A percentile compares a stretch with the other conserved stretches of the same genome.
These are phyloP conservation scores for Fusarium dlaminii DNA, from an alignment of 2,329 filamentous ascomycete genomes.

Conservation along the genomic window DNA sequence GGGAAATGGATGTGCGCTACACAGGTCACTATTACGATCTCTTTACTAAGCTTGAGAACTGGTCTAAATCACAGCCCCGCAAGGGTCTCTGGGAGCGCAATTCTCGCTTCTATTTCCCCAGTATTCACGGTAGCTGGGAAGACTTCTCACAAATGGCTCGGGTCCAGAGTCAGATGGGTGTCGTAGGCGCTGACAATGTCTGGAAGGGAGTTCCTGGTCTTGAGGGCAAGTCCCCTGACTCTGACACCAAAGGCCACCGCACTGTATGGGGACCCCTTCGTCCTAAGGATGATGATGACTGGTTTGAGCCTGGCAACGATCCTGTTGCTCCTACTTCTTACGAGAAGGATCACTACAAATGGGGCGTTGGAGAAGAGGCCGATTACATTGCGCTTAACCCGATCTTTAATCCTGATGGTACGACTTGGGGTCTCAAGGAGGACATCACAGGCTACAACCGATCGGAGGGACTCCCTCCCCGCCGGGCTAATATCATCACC, in stretches of 20 bases:
- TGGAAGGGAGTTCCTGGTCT: constrained; percentile 65
- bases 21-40: constrained; percentile 86
- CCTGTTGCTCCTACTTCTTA: constrained; percentile 74
- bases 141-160: constrained; percentile 79
- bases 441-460: constrained; percentile 87
- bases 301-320: constrained; percentile 78
- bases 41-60: constrained; percentile 73
- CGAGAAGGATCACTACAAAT: constrained; percentile 82
- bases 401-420: constrained; percentile 88
- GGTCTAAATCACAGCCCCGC: constrained; percentile 77
- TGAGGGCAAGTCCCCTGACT: constrained; percentile 50
- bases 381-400: constrained; percentile 93
- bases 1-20: constrained; percentile 94
- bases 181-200: constrained; percentile 71
- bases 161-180: constrained; percentile 77
- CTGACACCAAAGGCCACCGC: constrained; percentile 53
- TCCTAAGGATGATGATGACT: constrained; percentile 73
- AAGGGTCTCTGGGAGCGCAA: constrained; percentile 87
- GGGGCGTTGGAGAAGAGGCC: constrained; percentile 91
- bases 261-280: constrained; percentile 86
- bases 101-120: constrained; percentile 79
- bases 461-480: constrained; percentile 67
- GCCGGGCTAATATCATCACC: constrained; percentile 89
- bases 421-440: constrained; percentile 82
- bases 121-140: constrained; percentile 80